Evolutionary conservation across 768 basidiomycete genomes (phyloP), one percentile per base, ranked within the genome.

Genomic region (Trametopsis cervina): DNA sequence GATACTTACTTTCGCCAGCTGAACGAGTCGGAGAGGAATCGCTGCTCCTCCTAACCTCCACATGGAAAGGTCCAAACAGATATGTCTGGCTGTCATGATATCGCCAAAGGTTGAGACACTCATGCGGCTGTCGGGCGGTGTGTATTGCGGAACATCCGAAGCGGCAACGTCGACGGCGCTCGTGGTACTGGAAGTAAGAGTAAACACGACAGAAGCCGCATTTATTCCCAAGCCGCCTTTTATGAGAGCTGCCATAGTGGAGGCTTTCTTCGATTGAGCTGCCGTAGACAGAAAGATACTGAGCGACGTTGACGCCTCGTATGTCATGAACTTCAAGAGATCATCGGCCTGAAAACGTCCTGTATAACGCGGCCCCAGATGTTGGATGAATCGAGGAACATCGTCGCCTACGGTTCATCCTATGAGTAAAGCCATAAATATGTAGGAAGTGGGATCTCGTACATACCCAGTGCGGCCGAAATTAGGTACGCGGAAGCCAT

Each of bases 21-120:
- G 83, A 20, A 96, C 75, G 43, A 96, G 65, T 49, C 79, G 70
- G 59, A 96, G 65, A 2, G 78, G 69, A 10, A 93, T 73, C 10
- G 82, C 81, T 2, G 85, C 80, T 3, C 94, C 91, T 0, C 92
- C 94, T 44, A 92, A 77, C 58, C 78, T 81, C 81, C 88, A 89
- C 46, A 95, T 63, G 0, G 84, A 79, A 46, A 76, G 70, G 60
- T 96, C 91, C 22, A 94, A 62, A 46, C 80, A 75, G 38, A 72
- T 73, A 40, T 75, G 77, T 38, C 76, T 77, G n/a, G 81, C 74
- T 0, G 78, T 67, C 49, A 80, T 66, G 2, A 84, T 74, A 59
- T 87, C 75, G 1, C 81, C 88, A 60, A 63, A 52, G 21, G 45
- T 13, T 18, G 22, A 23, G 4, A 55, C 49, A 35, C 44, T 38